Evolutionary conservation across 169 alveolate genomes (phyloP), one percentile per base, ranked within the genome.

Genomic region (Cryptosporidium viatorum): DNA sequence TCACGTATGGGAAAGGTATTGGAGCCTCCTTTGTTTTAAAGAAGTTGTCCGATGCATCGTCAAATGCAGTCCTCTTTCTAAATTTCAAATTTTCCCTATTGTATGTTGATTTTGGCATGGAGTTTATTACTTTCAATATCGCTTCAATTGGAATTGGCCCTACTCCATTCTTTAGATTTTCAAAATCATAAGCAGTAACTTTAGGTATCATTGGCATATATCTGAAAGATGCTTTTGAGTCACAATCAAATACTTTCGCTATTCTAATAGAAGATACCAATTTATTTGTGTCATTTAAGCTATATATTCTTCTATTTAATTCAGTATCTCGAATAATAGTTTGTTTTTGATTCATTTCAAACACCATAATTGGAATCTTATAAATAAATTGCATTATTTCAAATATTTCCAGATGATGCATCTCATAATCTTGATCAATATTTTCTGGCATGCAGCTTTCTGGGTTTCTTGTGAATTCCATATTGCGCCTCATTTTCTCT

Each of bases 41-140:
- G 26, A 31, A 52, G 51, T 73, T 73, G 0, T 73, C 71, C 12
- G 51, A 6, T 10, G 89, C 89, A 18, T 59, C 50, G 21, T 80
- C 89, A 80, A 80, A 80, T 16, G 58, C 59, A 16, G 89, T 80
- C 51, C 69, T 71, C 16, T 48, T 59, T 21, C 89, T 80, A 39
- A 62, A 41, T 48, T 31, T 41, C 9, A 43, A 35, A 18, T 7
- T 45, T 29, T 50, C 70, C 14, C 68, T 29, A 21, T 80, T 41
- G 12, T 41, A 5, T 7, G 23, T n/a, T 45, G 60, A 37, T 16
- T 67, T 62, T 65, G 26, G 12, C 21, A 67, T 43, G 12, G 67
- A 62, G n/a, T 52, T 65, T 21, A 80, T 62, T 14, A 39, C 52
- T 65, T 21, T 62, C 23, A 67, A n/a, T 14, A 80, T 31, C 45